phyloP scores from a whole-genome alignment of 2,329 filamentous ascomycete genomes.

The Phaeosphaeriaceae sp. region DNA sequence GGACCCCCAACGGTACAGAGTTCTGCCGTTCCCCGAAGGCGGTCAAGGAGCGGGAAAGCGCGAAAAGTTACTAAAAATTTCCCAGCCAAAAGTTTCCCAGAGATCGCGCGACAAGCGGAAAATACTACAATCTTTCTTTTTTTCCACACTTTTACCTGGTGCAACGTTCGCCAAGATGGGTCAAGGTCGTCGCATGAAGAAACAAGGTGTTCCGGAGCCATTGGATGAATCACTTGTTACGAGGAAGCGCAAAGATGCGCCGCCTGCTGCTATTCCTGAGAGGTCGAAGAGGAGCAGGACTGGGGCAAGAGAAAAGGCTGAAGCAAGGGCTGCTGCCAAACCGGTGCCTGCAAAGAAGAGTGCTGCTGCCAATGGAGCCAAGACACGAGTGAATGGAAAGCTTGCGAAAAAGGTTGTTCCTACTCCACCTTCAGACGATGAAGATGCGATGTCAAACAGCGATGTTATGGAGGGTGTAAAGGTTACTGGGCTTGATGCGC shows the following conservation, averaged over 20 bases:
- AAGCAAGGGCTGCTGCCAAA: slow-evolving; percentile 26
- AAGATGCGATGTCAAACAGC: slow-evolving; percentile 40
- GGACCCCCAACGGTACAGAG: slow-evolving; percentile 16
- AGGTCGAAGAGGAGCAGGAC: slow-evolving; percentile 66
- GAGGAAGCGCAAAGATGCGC: slow-evolving; percentile 85
- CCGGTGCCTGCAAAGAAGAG: slow-evolving; percentile 41
- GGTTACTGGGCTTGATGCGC: slow-evolving; percentile 47
- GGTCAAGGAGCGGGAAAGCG: slow-evolving; percentile 20
- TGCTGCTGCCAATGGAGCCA: slow-evolving; percentile 49
- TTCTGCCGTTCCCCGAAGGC: slow-evolving; percentile 27
- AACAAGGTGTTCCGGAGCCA: slow-evolving; percentile 85
- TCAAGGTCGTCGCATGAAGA: slow-evolving; percentile 89
- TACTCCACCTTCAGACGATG: slow-evolving; percentile 38
- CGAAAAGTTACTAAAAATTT: no score
- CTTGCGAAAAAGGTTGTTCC: slow-evolving; percentile 42
- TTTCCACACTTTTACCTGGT: neutral
- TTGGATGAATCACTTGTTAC: slow-evolving; percentile 78
- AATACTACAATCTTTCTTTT: slow-evolving; percentile 7
- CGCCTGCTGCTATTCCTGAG: slow-evolving; percentile 54
- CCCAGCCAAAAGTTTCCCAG: slow-evolving; percentile 28
- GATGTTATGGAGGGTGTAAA: slow-evolving; percentile 45
- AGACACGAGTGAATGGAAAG: slow-evolving; percentile 31
- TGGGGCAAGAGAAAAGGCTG: slow-evolving; percentile 47
- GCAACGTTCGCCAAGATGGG: slow-evolving; percentile 66
- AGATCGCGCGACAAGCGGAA: slow-evolving; percentile 14